Percentiles rank a stretch among this genome's conserved stretches.
Conservation (phyloP, 2,329 filamentous ascomycete genomes). For the Xylariaceae sp. region DNA sequence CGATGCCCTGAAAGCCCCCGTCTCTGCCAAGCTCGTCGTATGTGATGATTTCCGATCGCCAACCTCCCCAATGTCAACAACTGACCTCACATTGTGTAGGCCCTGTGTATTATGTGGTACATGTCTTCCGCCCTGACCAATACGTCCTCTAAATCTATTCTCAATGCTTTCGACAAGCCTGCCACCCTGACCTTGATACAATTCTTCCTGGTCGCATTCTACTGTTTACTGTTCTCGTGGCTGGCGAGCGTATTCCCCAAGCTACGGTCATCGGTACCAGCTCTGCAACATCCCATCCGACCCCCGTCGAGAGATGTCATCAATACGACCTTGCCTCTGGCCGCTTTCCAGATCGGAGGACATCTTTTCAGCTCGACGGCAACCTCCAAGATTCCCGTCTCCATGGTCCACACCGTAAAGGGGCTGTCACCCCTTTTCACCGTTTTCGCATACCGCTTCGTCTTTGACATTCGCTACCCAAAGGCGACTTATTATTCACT, state of each 20-base stretch:
- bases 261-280: conserved; percentile 66
- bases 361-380: conserved; percentile 92
- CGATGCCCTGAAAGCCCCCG: conserved; percentile 80
- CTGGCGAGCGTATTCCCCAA: conserved; percentile 67
- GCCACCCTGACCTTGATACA: conserved; percentile 89
- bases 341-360: conserved; percentile 86
- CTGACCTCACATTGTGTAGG: conserved; percentile 45
- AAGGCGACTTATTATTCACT: conserved; percentile 81
- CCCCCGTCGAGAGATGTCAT: conserved; percentile 77
- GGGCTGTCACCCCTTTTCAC: conserved; percentile 94
- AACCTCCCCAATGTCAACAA: conserved; percentile 15
- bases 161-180: conserved; percentile 85
- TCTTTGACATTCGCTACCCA: conserved; percentile 86
- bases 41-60: conserved; percentile 29
- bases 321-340: conserved; percentile 80
- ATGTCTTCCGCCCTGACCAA: conserved; percentile 92
- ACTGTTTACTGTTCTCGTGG: conserved; percentile 76
- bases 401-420: conserved; percentile 97
- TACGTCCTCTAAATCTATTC: conserved; percentile 94
- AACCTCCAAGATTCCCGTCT: conserved; percentile 91
- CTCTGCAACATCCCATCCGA: conserved; percentile 78
- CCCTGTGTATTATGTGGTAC: conserved; percentile 88
- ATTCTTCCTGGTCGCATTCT: conserved; percentile 86
- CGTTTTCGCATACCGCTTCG: conserved; percentile 82
- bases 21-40: conserved; percentile 87